Conservation (phyloP, 768 basidiomycete genomes). For the Suillus subalutaceus region DNA sequence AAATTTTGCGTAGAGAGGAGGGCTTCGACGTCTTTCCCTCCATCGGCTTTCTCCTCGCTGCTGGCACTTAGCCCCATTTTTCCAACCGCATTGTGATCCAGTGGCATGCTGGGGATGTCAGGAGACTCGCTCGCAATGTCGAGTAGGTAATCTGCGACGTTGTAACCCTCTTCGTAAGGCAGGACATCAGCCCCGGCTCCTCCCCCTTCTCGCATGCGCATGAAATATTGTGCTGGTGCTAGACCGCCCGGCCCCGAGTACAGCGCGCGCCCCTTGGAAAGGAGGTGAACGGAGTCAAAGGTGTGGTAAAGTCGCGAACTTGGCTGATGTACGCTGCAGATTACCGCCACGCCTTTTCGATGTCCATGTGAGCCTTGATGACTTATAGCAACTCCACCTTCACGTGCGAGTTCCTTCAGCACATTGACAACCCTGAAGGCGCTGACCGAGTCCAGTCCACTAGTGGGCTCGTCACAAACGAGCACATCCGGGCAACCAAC, state of each 20-base stretch:
- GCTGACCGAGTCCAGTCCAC: constrained; percentile 86
- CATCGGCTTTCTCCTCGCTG: constrained; percentile 20
- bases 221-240: constrained; percentile 70
- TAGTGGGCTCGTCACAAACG: constrained; percentile 85
- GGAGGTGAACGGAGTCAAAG: constrained; percentile 80
- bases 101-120: constrained; percentile 36
- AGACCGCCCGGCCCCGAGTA: constrained; percentile 81
- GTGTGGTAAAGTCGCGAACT: constrained; percentile 84
- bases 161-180: constrained; percentile 79
- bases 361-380: constrained; percentile 39
- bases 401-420: constrained; percentile 72
- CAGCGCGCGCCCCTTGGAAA: constrained; percentile 75
- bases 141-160: constrained; percentile 89
- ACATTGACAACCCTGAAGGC: constrained; percentile 80
- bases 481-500: constrained; percentile 84
- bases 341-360: constrained; percentile 73
- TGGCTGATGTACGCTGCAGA: constrained; percentile 89
- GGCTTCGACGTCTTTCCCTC: constrained; percentile 23
- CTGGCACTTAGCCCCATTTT: constrained; percentile 11
- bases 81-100: constrained; percentile 10
- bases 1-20: constrained; percentile 19
- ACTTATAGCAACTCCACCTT: constrained; percentile 28
- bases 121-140: constrained; percentile 80
- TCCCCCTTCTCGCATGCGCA: constrained; percentile 28
- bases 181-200: constrained; percentile 39